Evolutionary conservation across 176 grass and related monocot species (phyloP).

Genomic region (Oryza nivara): DNA sequence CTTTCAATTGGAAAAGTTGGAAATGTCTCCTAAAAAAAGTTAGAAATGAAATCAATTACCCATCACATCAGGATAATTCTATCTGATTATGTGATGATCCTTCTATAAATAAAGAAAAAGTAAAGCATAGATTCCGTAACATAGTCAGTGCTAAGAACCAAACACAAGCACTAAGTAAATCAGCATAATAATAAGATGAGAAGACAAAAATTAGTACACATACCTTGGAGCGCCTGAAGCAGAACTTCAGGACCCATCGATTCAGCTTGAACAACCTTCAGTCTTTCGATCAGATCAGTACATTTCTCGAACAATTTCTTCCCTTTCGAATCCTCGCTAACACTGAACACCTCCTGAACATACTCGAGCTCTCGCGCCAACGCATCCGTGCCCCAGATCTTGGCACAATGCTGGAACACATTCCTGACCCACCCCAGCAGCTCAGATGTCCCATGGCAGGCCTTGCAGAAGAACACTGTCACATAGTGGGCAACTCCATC

Average conservation of each 20-base stretch:
- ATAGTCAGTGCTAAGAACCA: conserved; percentile 2
- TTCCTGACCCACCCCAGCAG: conserved; percentile 81
- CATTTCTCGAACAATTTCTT: conserved; percentile 70
- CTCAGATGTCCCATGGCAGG: conserved; percentile 82
- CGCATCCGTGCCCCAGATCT: conserved; percentile 64
- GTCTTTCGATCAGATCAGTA: conserved; percentile 60
- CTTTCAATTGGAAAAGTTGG: background rate
- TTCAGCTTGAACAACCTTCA: conserved; percentile 58
- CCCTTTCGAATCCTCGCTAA: conserved; percentile 73
- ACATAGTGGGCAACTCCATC: conserved; percentile 43
- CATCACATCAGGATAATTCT: background rate
- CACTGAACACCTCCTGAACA: conserved; percentile 78
- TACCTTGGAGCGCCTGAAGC: conserved; percentile 77
- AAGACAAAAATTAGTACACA: background rate
- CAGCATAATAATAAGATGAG: background rate
- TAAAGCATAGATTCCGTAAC: background rate
- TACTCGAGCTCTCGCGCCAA: conserved; percentile 75
- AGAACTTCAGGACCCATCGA: conserved; percentile 61
- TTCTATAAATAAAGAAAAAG: background rate
- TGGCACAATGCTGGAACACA: conserved; percentile 84
- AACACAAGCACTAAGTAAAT: background rate
- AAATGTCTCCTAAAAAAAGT: no score
- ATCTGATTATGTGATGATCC: background rate
- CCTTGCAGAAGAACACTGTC: conserved; percentile 82
- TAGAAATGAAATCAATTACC: background rate